Evolutionary conservation across 1,284 basidiomycete genomes (phyloP).

Genomic region (Irpex sp.): DNA sequence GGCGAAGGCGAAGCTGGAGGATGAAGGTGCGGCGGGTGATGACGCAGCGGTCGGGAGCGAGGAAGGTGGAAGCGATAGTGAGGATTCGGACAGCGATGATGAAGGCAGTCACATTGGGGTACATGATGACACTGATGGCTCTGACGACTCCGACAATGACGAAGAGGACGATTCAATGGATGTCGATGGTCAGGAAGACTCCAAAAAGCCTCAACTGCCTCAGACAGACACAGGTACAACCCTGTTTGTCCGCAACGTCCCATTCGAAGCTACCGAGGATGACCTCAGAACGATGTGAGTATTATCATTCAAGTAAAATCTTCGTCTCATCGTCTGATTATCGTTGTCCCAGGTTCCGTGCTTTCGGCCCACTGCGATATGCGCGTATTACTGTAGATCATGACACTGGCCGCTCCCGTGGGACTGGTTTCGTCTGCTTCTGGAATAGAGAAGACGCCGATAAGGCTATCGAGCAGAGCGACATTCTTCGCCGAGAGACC

Average conservation of each 20-base stretch:
- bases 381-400: slow-evolving; percentile 89
- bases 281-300: slow-evolving; percentile 79
- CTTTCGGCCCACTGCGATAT: slow-evolving; percentile 92
- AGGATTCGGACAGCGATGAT: slow-evolving; percentile 20
- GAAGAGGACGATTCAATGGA: slow-evolving; percentile 35
- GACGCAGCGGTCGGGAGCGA: slow-evolving; percentile 19
- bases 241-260: slow-evolving; percentile 92
- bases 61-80: slow-evolving; percentile 33
- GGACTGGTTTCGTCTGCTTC: slow-evolving; percentile 97
- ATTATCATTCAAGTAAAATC: neutral
- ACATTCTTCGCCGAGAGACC: slow-evolving; percentile 66
- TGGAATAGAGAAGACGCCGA: slow-evolving; percentile 94
- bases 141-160: slow-evolving; percentile 12
- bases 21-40: slow-evolving; percentile 29
- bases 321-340: neutral
- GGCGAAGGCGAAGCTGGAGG: slow-evolving; percentile 58
- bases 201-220: slow-evolving; percentile 71
- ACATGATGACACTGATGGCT: slow-evolving; percentile 27
- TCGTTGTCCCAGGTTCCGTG: slow-evolving; percentile 64
- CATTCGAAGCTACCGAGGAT: slow-evolving; percentile 90
- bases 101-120: slow-evolving; percentile 36
- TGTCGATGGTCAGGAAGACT: slow-evolving; percentile 44
- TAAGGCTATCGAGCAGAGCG: slow-evolving; percentile 79
- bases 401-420: slow-evolving; percentile 81
- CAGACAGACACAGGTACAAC: slow-evolving; percentile 85